A percentile compares a stretch with the other conserved stretches of the same genome.
Evolutionary conservation across 1,284 basidiomycete genomes (phyloP).

Genomic region (Leccinum griseonigrum): DNA sequence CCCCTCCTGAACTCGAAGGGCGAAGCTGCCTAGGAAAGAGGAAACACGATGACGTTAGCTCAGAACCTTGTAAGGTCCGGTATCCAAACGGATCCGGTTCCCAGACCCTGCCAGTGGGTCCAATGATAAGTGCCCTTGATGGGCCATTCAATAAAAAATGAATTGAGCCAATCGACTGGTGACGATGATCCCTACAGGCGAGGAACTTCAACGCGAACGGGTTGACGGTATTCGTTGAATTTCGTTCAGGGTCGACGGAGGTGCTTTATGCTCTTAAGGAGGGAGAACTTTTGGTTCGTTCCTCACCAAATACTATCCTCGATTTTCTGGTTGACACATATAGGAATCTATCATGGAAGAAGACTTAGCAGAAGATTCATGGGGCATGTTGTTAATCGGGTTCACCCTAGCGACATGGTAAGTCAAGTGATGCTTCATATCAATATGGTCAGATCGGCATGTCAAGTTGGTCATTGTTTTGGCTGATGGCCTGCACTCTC

Average conservation of each 20-base stretch:
- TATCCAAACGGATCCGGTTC: not conserved
- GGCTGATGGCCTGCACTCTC: not conserved
- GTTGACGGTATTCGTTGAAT: not conserved
- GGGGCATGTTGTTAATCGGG: conserved; percentile 15
- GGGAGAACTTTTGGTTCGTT: not conserved
- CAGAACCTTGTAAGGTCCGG: too few species aligned
- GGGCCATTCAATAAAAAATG: not conserved
- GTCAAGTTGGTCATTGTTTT: not conserved
- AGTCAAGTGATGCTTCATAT: not conserved
- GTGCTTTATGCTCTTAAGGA: not conserved
- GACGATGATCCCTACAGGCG: not conserved
- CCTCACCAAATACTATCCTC: not conserved
- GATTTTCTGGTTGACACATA: not conserved
- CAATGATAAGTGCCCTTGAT: not conserved
- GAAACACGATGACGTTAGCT: too few species aligned
- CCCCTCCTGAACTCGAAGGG: too few species aligned
- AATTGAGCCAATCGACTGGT: not conserved
- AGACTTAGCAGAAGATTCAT: not conserved
- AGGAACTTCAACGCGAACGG: not conserved
- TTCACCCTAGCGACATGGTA: conserved; percentile 16
- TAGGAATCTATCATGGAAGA: not conserved
- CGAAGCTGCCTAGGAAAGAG: too few species aligned
- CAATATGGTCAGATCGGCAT: not conserved
- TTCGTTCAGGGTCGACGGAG: not conserved
- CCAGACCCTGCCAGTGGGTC: not conserved